Percentiles rank a stretch among this genome's conserved stretches.
phyloP scores from a whole-genome alignment of 2,329 filamentous ascomycete species.

The Talaromyces islandicus region DNA sequence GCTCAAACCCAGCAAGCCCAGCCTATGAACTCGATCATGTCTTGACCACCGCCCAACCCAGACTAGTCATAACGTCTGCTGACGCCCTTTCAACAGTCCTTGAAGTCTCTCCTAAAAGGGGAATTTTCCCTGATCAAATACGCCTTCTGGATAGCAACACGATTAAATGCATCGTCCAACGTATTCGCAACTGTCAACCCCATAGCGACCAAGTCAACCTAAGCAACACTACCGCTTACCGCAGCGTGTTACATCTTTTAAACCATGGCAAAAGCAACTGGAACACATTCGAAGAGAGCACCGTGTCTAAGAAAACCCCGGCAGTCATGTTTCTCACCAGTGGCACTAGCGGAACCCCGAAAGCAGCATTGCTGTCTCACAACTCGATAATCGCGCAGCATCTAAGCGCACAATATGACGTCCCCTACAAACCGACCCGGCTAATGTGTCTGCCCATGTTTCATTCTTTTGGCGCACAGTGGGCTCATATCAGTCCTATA shows the following conservation, averaged over 20 bases:
- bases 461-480: conserved; percentile 44
- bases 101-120: neutral
- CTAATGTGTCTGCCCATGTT: conserved; percentile 49
- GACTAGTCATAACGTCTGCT: conserved; percentile 38
- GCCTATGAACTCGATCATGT: conserved; percentile 43
- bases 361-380: conserved; percentile 54
- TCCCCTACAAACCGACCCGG: conserved; percentile 35
- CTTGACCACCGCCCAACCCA: conserved; percentile 37
- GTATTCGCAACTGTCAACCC: neutral
- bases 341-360: conserved; percentile 56
- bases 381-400: conserved; percentile 51
- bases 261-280: conserved; percentile 43
- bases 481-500: conserved; percentile 39
- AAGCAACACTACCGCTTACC: neutral
- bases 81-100: conserved; percentile 24
- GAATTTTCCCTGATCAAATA: neutral
- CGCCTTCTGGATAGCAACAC: neutral
- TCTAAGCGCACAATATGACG: conserved; percentile 34
- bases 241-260: conserved; percentile 30
- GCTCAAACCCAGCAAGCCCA: conserved; percentile 45
- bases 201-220: neutral
- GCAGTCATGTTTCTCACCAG: conserved; percentile 49
- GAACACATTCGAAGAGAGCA: conserved; percentile 38
- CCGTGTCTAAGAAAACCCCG: conserved; percentile 40
- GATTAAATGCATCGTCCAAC: neutral